A percentile compares a stretch with the other conserved stretches of the same genome.
Evolutionary conservation across 306 rosid genomes (phyloP).

Genomic region (Benincasa hispida): DNA sequence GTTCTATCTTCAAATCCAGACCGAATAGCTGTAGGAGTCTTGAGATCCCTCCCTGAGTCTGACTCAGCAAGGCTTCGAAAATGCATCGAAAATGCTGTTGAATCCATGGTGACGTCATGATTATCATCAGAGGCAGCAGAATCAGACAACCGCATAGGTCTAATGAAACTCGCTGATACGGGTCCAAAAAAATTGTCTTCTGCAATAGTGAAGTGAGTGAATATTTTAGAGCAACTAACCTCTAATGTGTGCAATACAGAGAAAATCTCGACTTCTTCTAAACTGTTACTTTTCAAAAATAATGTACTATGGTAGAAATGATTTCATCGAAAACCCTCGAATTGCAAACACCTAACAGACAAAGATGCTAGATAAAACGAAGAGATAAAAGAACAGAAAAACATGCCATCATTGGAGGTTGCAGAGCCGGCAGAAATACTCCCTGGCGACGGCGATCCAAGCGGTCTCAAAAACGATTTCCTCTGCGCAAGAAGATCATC

Average conservation of each 20-base stretch:
- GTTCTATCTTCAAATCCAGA: conserved; percentile 37
- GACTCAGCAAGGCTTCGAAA: conserved; percentile 78
- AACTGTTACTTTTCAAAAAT: not conserved
- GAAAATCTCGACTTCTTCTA: not conserved
- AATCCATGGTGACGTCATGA: conserved; percentile 76
- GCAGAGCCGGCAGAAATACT: conserved; percentile 33
- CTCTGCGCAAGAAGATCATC: conserved; percentile 16
- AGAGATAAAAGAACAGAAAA: not conserved
- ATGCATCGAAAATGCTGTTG: conserved; percentile 85
- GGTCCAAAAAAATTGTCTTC: conserved; percentile 78
- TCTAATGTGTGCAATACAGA: not conserved
- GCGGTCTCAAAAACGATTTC: conserved; percentile 31
- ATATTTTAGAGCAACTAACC: not conserved
- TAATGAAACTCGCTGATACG: conserved; percentile 63
- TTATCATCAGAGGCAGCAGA: conserved; percentile 50
- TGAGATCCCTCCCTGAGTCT: conserved; percentile 53
- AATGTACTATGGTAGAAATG: not conserved
- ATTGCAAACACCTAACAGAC: not conserved
- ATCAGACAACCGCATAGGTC: conserved; percentile 55
- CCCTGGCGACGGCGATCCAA: conserved; percentile 40
- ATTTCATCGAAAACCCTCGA: not conserved
- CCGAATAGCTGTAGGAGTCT: conserved; percentile 49
- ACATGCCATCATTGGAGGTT: conserved; percentile 33
- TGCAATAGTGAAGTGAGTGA: conserved; percentile 11
- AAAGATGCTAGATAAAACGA: not conserved